phyloP scores from a whole-genome alignment of 768 basidiomycete genomes.

The Lactarius pseudohatsudake region DNA sequence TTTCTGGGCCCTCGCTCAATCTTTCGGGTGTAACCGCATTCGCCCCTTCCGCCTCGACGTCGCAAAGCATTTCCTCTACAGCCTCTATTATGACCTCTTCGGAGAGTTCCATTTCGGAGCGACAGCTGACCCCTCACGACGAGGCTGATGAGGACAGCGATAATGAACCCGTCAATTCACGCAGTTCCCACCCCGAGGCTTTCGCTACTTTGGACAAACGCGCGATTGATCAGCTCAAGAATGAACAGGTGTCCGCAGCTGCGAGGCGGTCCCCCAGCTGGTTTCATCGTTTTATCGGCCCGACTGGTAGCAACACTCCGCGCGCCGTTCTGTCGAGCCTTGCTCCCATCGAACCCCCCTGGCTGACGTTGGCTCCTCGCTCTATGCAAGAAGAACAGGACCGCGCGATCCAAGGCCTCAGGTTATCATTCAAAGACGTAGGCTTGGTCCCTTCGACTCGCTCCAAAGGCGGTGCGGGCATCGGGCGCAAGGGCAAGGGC shows the following conservation, averaged over 20 bases:
- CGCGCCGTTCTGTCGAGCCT: conserved; percentile 33
- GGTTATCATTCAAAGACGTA: conserved; percentile 77
- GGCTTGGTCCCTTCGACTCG: conserved; percentile 62
- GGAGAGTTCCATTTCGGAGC: conserved; percentile 7
- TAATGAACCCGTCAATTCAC: conserved; percentile 32
- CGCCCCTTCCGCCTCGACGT: neutral
- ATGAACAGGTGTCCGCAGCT: conserved; percentile 9
- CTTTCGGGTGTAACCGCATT: neutral
- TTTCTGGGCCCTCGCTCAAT: neutral
- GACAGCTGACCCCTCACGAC: conserved; percentile 17
- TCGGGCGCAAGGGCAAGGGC: conserved; percentile 28
- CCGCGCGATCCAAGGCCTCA: conserved; percentile 66
- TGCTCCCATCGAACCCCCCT: conserved; percentile 46
- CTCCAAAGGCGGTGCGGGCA: conserved; percentile 29
- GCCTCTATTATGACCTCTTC: neutral
- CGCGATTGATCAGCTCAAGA: conserved; percentile 33
- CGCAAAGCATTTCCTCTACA: neutral
- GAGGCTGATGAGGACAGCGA: conserved; percentile 21
- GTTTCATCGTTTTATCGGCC: conserved; percentile 24
- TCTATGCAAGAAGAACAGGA: conserved; percentile 67
- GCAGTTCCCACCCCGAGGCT: conserved; percentile 40
- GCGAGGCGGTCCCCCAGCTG: conserved; percentile 18
- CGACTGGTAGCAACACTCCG: conserved; percentile 26
- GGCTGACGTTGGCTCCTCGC: conserved; percentile 66
- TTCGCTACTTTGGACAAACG: conserved; percentile 37